Percentiles rank a stretch among this genome's conserved stretches.
Evolutionary conservation across 139 green algal species (phyloP).

Genomic region (Picochlorum sp.): DNA sequence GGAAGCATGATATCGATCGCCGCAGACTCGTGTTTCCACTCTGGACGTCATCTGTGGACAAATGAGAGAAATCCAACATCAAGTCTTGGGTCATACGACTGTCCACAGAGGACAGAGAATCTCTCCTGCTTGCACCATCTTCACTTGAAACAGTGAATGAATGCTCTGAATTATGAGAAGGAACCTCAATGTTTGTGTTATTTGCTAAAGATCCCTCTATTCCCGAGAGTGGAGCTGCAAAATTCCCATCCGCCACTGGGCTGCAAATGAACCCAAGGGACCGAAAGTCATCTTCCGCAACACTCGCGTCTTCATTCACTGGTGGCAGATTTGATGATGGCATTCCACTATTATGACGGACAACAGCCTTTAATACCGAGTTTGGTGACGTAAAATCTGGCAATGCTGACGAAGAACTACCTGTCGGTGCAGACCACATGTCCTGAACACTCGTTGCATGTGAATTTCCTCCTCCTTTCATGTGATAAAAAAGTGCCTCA

Average conservation of each 20-base stretch:
- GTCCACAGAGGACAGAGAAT: neutral
- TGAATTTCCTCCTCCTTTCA: constrained; percentile 22
- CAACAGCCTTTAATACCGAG: neutral
- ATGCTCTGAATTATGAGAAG: too few relatives aligned
- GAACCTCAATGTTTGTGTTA: too few relatives aligned
- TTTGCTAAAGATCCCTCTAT: too few relatives aligned
- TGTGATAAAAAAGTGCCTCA: constrained; percentile 60
- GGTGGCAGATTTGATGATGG: neutral
- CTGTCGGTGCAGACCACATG: neutral
- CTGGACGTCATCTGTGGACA: too few relatives aligned
- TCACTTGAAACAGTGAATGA: too few relatives aligned
- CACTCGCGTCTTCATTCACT: neutral
- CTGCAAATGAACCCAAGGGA: constrained; percentile 1
- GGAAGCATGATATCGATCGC: constrained; percentile 27
- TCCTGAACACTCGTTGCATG: constrained; percentile 1
- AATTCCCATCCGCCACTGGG: neutral
- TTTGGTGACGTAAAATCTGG: neutral
- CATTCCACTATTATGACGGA: neutral
- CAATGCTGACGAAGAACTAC: neutral
- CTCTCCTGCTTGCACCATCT: neutral
- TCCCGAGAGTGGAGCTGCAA: neutral
- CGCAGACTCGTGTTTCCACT: constrained; percentile 5
- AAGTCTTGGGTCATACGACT: neutral
- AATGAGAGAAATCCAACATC: too few relatives aligned
- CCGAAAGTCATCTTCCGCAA: neutral